Conservation (phyloP, 352 stramenopile genomes). For the Phytophthora sp. region DNA sequence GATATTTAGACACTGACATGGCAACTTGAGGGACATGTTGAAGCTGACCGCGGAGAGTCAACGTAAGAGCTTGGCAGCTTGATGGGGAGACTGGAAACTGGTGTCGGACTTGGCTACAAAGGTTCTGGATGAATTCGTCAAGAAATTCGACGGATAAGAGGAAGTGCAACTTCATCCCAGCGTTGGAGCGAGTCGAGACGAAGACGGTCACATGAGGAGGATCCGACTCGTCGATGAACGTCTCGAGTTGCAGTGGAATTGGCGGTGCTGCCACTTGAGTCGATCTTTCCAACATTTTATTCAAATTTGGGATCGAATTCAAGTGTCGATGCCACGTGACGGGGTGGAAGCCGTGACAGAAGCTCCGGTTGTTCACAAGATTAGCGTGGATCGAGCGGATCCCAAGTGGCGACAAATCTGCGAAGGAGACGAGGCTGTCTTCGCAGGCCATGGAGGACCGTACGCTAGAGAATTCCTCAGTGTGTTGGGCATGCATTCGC, state of each 20-base stretch:
- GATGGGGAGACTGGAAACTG: background rate
- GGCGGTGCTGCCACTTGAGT: background rate
- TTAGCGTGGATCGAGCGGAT: conserved; percentile 65
- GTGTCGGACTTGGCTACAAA: conserved; percentile 2
- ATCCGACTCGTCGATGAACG: background rate
- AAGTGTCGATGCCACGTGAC: conserved; percentile 22
- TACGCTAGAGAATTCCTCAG: conserved; percentile 18
- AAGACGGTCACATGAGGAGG: conserved; percentile 10
- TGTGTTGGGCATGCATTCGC: conserved; percentile 43
- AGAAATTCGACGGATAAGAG: background rate
- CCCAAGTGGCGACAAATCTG: conserved; percentile 48
- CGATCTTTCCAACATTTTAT: conserved; percentile 18
- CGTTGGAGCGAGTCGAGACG: conserved; percentile 11
- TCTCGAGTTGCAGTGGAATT: background rate
- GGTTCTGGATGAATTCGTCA: background rate
- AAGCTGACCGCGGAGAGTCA: conserved; percentile 7
- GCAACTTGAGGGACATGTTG: conserved; percentile 3
- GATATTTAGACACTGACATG: conserved; percentile 10
- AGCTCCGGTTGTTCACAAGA: conserved; percentile 16
- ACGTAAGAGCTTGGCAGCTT: background rate
- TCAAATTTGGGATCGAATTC: conserved; percentile 3
- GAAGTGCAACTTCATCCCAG: conserved; percentile 17
- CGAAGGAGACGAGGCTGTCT: conserved; percentile 46
- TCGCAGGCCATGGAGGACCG: conserved; percentile 30
- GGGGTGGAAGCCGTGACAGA: conserved; percentile 22